Conservation (phyloP, 148 eudicot species). For the Dianthus caryophyllus region DNA sequence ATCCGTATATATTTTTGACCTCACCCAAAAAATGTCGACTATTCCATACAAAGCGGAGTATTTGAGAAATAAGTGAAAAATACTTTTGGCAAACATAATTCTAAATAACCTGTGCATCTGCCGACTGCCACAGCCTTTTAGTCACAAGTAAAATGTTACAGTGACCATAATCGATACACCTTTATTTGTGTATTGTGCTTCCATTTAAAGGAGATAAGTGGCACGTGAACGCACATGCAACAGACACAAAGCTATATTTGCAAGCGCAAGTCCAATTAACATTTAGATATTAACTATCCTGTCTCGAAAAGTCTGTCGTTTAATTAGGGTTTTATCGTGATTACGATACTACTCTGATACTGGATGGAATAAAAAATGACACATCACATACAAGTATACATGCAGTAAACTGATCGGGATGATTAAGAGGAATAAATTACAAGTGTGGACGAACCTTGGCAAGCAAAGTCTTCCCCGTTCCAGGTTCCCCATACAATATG, state of each 20-base stretch:
- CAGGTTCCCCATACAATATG: conserved; percentile 45
- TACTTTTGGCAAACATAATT: no score
- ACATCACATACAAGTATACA: neutral
- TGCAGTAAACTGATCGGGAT: conserved; percentile 1
- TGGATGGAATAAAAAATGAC: neutral
- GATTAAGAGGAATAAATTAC: neutral
- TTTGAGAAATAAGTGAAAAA: no score
- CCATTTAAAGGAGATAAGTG: no score
- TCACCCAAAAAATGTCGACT: conserved; percentile 1
- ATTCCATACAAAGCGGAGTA: no score
- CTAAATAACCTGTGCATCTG: no score
- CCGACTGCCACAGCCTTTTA: no score
- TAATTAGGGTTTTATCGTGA: no score
- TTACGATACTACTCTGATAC: no score
- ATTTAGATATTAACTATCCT: neutral
- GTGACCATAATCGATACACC: no score
- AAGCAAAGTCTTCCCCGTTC: conserved; percentile 45
- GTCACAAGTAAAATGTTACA: no score
- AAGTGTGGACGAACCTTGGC: conserved; percentile 31
- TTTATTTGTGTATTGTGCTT: no score
- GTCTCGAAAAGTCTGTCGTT: neutral
- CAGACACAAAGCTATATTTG: neutral
- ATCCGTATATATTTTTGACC: neutral
- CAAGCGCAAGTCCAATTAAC: neutral
- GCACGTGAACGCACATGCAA: no score